Evolutionary conservation across 208 protist genomes (phyloP).

Genomic region (Wallacemonas rigidus): DNA sequence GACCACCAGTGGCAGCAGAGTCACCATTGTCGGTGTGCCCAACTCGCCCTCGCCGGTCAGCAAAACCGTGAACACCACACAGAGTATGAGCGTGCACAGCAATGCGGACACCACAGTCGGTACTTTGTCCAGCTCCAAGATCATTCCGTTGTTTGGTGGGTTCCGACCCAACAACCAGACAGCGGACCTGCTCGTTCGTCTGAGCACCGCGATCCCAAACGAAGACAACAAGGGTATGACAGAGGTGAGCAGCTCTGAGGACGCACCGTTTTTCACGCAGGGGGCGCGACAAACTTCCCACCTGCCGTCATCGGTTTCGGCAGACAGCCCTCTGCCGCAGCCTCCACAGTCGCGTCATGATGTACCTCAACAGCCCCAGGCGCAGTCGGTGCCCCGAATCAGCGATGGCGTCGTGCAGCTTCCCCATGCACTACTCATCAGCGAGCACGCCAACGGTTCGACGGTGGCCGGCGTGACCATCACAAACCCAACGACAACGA

Average conservation of each 20-base stretch:
- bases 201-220: conserved; percentile 37
- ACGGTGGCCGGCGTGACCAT: background rate
- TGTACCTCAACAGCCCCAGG: too few relatives aligned
- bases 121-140: conserved; percentile 14
- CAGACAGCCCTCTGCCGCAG: too few relatives aligned
- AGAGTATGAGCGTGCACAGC: background rate
- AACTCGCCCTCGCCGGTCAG: background rate
- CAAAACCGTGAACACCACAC: background rate
- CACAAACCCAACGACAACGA: background rate
- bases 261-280: too few relatives aligned
- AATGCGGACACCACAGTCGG: background rate
- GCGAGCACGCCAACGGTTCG: conserved; percentile 1
- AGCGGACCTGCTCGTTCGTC: conserved; percentile 29
- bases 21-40: too few relatives aligned
- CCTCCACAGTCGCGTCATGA: too few relatives aligned
- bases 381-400: background rate
- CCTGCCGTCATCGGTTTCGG: too few relatives aligned
- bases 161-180: conserved; percentile 28
- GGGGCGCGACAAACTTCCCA: too few relatives aligned
- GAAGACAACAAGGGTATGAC: conserved; percentile 17
- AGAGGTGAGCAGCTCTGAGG: background rate
- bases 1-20: background rate
- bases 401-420: background rate
- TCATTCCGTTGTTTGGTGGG: conserved; percentile 18
- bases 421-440: background rate